Base-by-base conservation (phyloP, 345 rosid genomes). In the Boechera retrofracta region DNA sequence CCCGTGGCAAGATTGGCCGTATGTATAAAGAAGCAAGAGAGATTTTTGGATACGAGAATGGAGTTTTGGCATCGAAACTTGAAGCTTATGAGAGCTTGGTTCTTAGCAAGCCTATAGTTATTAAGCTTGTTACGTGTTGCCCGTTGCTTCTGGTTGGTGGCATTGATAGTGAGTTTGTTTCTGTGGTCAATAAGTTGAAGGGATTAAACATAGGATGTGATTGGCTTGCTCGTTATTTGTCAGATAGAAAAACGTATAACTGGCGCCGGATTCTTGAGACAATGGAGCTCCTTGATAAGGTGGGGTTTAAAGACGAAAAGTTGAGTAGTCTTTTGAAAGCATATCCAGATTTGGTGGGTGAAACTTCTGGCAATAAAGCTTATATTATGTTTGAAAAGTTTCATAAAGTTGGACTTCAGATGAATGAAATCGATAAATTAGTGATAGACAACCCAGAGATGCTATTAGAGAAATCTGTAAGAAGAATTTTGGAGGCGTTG, bases 231-330 rank as follows among this genome's bases (percentile, higher is more conserved):
- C 72, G 69, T 75, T 73, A 77, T 53, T 64, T 87, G 53, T 59
- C 77, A 0, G 88, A 82, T 52, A 77, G 68, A 83, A 77, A 81
- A 53, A 86, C 82, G 79, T 89, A 74, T 78, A 73, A 85, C 77
- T 92, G 97, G 97, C 42, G 79, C 28, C 81, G 85, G 75, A 77
- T 84, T 64, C 80, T 84, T 51, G 88, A 86, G 67, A 87, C 87
- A 0, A 64, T 88, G 26, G 79, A 86, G 79, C 80, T 93, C 52
- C 87, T 93, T 64, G 85, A 86, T 38, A 86, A 77, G 75, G 66
- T 83, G 45, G 89, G 89, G 58, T 87, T 72, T 56, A 84, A 71
- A 55, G 82, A 83, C 68, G 85, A 83, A 75, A 87, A 79, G 76
- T 33, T 88, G 67, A 48, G 74, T 56, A 48, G 72, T 55, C 76